These are phyloP conservation scores for Eudorina sp. DNA, from an alignment of 139 green algal genomes.

Conservation along the genomic window DNA sequence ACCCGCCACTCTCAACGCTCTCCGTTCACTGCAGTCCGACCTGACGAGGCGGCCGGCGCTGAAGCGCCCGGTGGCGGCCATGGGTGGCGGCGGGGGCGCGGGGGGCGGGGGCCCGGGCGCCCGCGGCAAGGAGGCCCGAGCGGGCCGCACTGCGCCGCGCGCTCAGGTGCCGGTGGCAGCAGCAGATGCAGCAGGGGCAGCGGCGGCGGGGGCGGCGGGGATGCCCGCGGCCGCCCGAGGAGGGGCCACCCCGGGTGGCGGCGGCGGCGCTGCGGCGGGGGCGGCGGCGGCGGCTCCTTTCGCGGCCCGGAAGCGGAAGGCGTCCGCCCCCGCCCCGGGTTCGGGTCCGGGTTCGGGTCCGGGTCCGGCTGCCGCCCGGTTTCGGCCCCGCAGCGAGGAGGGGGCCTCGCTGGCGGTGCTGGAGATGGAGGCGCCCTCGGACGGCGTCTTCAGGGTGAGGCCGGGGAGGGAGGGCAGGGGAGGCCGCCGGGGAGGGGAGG, in stretches of 20 bases:
- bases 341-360: too few species aligned
- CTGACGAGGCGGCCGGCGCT: conserved; percentile 52
- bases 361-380: background rate
- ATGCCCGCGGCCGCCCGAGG: background rate
- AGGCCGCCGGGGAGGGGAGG: too few species aligned
- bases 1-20: background rate
- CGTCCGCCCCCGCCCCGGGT: background rate
- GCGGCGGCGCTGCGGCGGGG: background rate
- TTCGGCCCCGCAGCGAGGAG: background rate
- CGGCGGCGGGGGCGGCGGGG: background rate
- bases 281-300: background rate
- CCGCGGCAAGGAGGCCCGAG: background rate
- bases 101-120: background rate
- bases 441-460: conserved; percentile 64
- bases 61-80: conserved; percentile 42
- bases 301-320: conserved; percentile 16
- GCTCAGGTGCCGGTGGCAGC: background rate
- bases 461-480: too few species aligned
- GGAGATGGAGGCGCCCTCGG: conserved; percentile 58
- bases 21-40: conserved; percentile 38
- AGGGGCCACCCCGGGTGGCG: background rate
- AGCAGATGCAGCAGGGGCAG: background rate
- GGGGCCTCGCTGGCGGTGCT: conserved; percentile 20
- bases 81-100: background rate
- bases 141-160: background rate